Conservation (phyloP, 164 flowering plant genomes). For the Annona cherimola region DNA sequence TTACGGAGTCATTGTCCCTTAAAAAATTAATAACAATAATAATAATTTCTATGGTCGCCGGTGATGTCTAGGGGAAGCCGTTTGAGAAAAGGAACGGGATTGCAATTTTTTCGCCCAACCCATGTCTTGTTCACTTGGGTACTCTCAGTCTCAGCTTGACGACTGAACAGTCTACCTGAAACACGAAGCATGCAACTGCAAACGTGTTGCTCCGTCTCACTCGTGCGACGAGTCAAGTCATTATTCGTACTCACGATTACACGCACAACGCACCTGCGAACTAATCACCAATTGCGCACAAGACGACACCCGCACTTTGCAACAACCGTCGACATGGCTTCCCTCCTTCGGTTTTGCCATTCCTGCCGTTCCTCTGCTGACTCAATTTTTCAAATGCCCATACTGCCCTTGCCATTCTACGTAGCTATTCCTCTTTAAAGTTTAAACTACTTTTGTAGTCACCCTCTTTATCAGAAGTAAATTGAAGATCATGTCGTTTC, state of each 20-base stretch:
- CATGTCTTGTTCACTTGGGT: no score
- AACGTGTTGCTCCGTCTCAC: neutral
- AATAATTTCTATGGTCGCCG: no score
- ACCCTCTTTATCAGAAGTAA: neutral
- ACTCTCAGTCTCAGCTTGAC: no score
- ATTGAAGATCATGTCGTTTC: neutral
- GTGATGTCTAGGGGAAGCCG: no score
- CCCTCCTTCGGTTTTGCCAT: constrained; percentile 1
- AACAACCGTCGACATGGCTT: constrained; percentile 1
- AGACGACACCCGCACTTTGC: neutral
- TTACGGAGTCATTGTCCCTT: no score
- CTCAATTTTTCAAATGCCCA: neutral
- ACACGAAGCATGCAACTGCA: neutral
- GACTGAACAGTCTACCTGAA: no score
- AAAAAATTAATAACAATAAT: no score
- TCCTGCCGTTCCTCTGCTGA: neutral
- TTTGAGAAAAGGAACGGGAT: no score
- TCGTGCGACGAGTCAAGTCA: neutral
- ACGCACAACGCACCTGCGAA: neutral
- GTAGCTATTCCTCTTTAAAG: neutral
- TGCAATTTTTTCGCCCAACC: no score
- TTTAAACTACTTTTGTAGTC: neutral
- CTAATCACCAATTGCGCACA: neutral
- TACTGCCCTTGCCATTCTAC: neutral
- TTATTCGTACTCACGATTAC: neutral